These are phyloP conservation scores for Calcarisporium arbuscula DNA, from an alignment of 2,329 filamentous ascomycete species.

Conservation along the genomic window DNA sequence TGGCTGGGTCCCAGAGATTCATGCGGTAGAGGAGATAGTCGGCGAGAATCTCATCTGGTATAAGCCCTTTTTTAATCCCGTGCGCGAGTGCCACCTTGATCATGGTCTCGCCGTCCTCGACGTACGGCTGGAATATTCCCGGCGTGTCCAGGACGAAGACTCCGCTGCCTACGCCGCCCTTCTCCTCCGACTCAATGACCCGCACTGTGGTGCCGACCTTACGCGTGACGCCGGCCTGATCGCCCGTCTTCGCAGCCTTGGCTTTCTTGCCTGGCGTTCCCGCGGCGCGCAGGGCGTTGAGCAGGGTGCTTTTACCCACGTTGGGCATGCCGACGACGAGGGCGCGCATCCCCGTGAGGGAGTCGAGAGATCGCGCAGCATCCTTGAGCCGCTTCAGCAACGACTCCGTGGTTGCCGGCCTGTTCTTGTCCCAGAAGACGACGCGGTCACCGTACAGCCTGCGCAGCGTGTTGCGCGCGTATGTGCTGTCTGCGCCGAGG, in stretches of 20 bases:
- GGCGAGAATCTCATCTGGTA: slow-evolving; percentile 69
- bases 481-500: slow-evolving; percentile 44
- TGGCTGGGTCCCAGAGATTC: slow-evolving; percentile 57
- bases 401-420: slow-evolving; percentile 23
- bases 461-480: slow-evolving; percentile 21
- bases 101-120: slow-evolving; percentile 81
- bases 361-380: slow-evolving; percentile 31
- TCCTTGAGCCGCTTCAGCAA: slow-evolving; percentile 33
- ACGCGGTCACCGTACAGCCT: slow-evolving; percentile 26
- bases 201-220: slow-evolving; percentile 80
- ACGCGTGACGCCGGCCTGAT: slow-evolving; percentile 82
- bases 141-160: slow-evolving; percentile 90
- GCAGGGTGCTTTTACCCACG: slow-evolving; percentile 89
- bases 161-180: slow-evolving; percentile 43
- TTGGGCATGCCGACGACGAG: slow-evolving; percentile 97
- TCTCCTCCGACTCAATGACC: slow-evolving; percentile 46
- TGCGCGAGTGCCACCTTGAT: slow-evolving; percentile 89
- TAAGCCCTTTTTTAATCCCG: slow-evolving; percentile 82
- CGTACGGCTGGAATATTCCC: slow-evolving; percentile 90
- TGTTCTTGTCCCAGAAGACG: slow-evolving; percentile 39
- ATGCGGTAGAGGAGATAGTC: slow-evolving; percentile 87
- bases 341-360: slow-evolving; percentile 74
- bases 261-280: slow-evolving; percentile 43
- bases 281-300: slow-evolving; percentile 72
- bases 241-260: slow-evolving; percentile 77